Evolutionary conservation across 805 yeast genomes (phyloP).

Genomic region (Pichia rugopelliculosa): DNA sequence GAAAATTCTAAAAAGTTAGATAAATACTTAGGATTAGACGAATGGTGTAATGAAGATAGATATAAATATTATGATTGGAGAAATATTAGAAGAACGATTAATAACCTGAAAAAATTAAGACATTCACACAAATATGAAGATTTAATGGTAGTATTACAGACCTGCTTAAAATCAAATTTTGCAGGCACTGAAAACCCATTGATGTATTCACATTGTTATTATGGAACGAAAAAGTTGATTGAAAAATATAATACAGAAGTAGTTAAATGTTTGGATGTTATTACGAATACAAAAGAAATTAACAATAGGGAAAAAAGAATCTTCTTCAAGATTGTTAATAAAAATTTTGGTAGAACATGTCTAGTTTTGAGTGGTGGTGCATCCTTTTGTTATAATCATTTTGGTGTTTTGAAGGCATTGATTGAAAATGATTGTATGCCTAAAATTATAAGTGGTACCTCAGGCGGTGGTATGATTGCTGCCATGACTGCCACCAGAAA

Average conservation of each 20-base stretch:
- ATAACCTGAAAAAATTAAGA: slow-evolving; percentile 33
- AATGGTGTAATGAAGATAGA: slow-evolving; percentile 55
- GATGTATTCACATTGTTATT: slow-evolving; percentile 65
- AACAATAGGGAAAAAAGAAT: slow-evolving; percentile 35
- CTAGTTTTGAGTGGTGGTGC: slow-evolving; percentile 76
- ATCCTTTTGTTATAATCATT: slow-evolving; percentile 67
- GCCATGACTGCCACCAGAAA: slow-evolving; percentile 65
- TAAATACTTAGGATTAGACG: slow-evolving; percentile 46
- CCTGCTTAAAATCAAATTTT: slow-evolving; percentile 64
- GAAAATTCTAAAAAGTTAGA: slow-evolving; percentile 52
- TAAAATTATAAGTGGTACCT: slow-evolving; percentile 64
- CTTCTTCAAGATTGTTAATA: slow-evolving; percentile 50
- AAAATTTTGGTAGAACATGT: slow-evolving; percentile 67
- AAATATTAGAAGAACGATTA: slow-evolving; percentile 44
- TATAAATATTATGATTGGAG: slow-evolving; percentile 64
- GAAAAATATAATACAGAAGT: slow-evolving; percentile 49
- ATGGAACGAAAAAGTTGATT: slow-evolving; percentile 62
- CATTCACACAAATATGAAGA: slow-evolving; percentile 32
- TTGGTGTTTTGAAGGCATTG: slow-evolving; percentile 67
- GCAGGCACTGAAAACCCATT: slow-evolving; percentile 72
- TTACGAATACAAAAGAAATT: slow-evolving; percentile 34
- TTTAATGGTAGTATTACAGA: slow-evolving; percentile 49
- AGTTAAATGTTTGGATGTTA: slow-evolving; percentile 36
- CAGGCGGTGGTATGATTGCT: slow-evolving; percentile 77
- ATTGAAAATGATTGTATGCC: slow-evolving; percentile 63